Conservation (phyloP, 106 monocot species). For the Iris macrosiphon region DNA sequence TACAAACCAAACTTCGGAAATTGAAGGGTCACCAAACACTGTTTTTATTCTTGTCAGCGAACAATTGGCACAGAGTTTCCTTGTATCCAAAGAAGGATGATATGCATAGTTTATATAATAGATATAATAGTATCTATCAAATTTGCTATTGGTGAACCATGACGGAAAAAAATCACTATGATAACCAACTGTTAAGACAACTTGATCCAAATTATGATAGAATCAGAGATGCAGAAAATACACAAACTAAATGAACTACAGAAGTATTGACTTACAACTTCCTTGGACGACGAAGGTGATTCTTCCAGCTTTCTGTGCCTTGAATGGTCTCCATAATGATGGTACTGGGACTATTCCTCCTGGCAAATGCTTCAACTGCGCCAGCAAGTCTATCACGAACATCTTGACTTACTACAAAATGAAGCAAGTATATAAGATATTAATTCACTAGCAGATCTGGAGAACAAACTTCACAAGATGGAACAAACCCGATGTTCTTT, state of each 20-base stretch:
- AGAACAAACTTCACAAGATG: background rate
- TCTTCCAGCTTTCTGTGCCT: conserved; percentile 37
- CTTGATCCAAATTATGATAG: background rate
- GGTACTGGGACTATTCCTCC: conserved; percentile 41
- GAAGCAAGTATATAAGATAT: conserved; percentile 4
- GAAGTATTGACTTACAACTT: conserved; percentile 21
- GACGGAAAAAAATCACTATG: background rate
- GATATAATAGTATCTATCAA: background rate
- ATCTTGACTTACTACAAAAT: conserved; percentile 48
- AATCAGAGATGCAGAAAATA: background rate
- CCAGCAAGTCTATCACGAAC: conserved; percentile 64
- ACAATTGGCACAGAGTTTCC: too few relatives aligned
- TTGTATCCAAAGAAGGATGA: too few relatives aligned
- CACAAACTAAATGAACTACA: background rate
- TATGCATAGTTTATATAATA: too few relatives aligned
- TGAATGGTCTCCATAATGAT: conserved; percentile 40
- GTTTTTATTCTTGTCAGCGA: too few relatives aligned
- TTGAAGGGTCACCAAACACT: too few relatives aligned
- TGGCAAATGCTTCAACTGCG: conserved; percentile 72
- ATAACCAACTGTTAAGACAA: background rate
- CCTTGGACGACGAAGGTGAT: conserved; percentile 33
- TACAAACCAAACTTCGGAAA: too few relatives aligned
- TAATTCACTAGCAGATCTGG: too few relatives aligned
- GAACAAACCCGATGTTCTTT: conserved; percentile 48
- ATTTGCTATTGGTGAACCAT: background rate